These are phyloP conservation scores for Aspergillus hancockii DNA, from an alignment of 495 filamentous ascomycete species.

Conservation along the genomic window DNA sequence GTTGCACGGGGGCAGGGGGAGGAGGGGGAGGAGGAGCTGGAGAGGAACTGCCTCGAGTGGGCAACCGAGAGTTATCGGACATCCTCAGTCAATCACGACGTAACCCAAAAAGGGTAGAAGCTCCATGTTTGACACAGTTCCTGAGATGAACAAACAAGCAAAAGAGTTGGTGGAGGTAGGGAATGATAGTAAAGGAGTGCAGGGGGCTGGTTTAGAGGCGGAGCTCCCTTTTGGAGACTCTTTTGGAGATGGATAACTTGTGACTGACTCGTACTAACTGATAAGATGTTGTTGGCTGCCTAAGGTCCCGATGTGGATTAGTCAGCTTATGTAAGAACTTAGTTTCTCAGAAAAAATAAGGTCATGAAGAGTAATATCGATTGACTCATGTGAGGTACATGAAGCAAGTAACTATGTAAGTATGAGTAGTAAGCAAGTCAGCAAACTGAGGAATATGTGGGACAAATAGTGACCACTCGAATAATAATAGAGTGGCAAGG, in stretches of 20 bases:
- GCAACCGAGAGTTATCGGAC: constrained; percentile 45
- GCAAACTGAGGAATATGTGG: constrained; percentile 5
- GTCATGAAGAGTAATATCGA: neutral
- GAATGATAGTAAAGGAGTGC: neutral
- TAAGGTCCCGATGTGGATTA: constrained; percentile 3
- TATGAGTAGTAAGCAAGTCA: constrained; percentile 4
- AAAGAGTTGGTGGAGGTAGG: constrained; percentile 4
- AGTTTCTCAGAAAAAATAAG: neutral
- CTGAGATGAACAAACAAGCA: constrained; percentile 12
- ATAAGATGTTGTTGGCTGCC: neutral
- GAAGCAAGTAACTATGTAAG: constrained; percentile 4
- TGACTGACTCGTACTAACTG: neutral
- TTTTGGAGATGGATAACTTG: constrained; percentile 4
- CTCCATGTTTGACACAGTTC: constrained; percentile 17
- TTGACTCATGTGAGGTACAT: neutral
- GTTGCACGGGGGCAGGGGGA: constrained; percentile 51
- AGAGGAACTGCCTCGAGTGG: constrained; percentile 29
- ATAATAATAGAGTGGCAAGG: constrained; percentile 15
- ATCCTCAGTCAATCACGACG: constrained; percentile 31
- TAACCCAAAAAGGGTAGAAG: constrained; percentile 18
- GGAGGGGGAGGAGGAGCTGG: constrained; percentile 50
- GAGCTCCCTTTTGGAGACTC: constrained; percentile 10
- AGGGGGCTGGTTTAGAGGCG: constrained; percentile 5
- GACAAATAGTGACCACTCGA: neutral
- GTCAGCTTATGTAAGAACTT: neutral